These are phyloP conservation scores for Decorospora gaudefroyi DNA, from an alignment of 2,329 filamentous ascomycete species.

Conservation along the genomic window DNA sequence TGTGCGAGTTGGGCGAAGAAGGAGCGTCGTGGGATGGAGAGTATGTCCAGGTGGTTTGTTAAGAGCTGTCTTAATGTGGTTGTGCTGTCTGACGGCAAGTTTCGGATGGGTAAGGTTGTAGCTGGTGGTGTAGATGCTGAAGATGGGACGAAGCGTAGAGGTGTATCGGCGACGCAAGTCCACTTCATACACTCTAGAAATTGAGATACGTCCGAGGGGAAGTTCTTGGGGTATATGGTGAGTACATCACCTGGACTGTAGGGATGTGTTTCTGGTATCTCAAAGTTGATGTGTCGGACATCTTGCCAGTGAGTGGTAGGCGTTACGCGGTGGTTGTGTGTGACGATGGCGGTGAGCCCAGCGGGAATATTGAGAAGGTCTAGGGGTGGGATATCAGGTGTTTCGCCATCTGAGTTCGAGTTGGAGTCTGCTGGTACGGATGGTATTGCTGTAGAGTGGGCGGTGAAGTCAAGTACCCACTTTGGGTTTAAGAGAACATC, in stretches of 20 bases:
- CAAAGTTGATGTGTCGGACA: conserved; percentile 77
- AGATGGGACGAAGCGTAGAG: conserved; percentile 59
- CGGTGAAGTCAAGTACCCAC: conserved; percentile 60
- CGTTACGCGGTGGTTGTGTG: conserved; percentile 73
- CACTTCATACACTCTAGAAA: conserved; percentile 81
- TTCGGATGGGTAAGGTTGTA: conserved; percentile 47
- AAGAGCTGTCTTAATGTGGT: conserved; percentile 76
- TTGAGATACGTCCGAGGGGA: conserved; percentile 74
- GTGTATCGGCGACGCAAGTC: conserved; percentile 70
- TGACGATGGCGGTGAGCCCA: conserved; percentile 62
- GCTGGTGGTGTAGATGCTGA: conserved; percentile 41
- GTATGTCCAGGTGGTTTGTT: conserved; percentile 84
- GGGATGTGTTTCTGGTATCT: conserved; percentile 48
- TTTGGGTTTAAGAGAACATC: conserved; percentile 76
- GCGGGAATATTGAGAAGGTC: conserved; percentile 63
- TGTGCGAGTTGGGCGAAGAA: conserved; percentile 82
- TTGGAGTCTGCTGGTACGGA: background rate
- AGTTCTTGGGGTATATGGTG: conserved; percentile 86
- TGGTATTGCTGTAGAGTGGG: conserved; percentile 15
- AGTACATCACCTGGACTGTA: conserved; percentile 78
- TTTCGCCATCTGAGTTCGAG: conserved; percentile 10
- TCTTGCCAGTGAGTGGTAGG: conserved; percentile 86
- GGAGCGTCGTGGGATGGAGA: conserved; percentile 80
- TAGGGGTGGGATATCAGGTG: conserved; percentile 41
- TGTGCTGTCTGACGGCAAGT: conserved; percentile 46